A percentile compares a stretch with the other conserved stretches of the same genome.
These are phyloP conservation scores for Fistulifera pelliculosa DNA, from an alignment of 108 stramenopile genomes.

Conservation along the genomic window DNA sequence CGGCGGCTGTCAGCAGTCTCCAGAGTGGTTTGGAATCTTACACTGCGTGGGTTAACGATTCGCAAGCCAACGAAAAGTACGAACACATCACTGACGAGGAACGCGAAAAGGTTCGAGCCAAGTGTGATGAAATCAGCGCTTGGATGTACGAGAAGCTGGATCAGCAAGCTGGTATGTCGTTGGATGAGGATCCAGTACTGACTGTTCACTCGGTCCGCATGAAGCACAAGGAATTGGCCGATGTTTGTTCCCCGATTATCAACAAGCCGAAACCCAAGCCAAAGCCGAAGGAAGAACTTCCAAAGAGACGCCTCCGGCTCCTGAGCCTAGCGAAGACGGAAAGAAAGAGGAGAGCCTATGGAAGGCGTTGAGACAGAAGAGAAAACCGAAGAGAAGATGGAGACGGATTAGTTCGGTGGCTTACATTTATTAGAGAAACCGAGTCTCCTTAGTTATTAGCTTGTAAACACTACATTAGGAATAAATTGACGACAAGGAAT, in stretches of 20 bases:
- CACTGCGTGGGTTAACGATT: constrained; percentile 74
- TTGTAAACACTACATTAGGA: too few relatives aligned
- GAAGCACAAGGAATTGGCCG: constrained; percentile 61
- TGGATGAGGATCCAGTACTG: constrained; percentile 74
- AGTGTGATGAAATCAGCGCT: constrained; percentile 56
- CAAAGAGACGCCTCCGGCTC: constrained; percentile 22
- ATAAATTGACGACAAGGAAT: too few relatives aligned
- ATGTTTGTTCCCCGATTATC: constrained; percentile 74
- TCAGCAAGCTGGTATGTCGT: constrained; percentile 74
- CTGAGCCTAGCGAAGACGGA: constrained; percentile 37
- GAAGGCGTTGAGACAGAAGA: constrained; percentile 65
- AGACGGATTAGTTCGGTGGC: too few relatives aligned
- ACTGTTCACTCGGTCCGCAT: constrained; percentile 54
- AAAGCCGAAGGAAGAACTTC: constrained; percentile 51
- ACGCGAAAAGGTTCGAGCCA: constrained; percentile 55
- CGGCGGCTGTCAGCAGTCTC: constrained; percentile 56
- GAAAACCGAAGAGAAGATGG: too few relatives aligned
- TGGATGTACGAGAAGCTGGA: constrained; percentile 92
- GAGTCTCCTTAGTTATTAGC: too few relatives aligned
- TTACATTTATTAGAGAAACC: too few relatives aligned
- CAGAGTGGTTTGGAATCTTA: constrained; percentile 77
- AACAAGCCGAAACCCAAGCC: constrained; percentile 90
- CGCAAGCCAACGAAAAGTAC: constrained; percentile 65
- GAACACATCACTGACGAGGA: constrained; percentile 91
- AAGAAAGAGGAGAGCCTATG: constrained; percentile 24